Evolutionary conservation across 257 asterid species (phyloP), one percentile per base, ranked within the genome.

Genomic region (Parsonsia alboflavescens): DNA sequence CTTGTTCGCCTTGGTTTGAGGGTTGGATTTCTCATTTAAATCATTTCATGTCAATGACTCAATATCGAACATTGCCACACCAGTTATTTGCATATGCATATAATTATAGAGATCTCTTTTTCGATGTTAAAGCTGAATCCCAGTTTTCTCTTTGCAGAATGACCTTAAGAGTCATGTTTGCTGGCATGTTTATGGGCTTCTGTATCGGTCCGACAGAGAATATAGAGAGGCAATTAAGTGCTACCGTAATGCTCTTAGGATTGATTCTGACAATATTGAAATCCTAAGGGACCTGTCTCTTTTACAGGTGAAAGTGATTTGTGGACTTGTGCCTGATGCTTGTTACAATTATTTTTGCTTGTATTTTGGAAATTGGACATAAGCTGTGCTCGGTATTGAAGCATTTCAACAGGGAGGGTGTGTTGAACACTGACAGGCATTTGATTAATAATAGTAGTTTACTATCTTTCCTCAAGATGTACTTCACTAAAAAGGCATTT

Each of bases 101-200:
- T 57, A 8, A 49, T 1, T 57, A n/a, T 13, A 22, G 30, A 22
- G 12, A 39, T 65, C 36, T 57, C 63, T 10, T 54, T 64, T 19
- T 17, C 70, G 19, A 65, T 39, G 50, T 13, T 48, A 79, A 74
- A 58, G 73, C 74, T 76, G 71, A 66, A 73, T 81, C 68, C 73
- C 76, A 52, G 71, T 77, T 78, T 33, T 79, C 63, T 59, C 68
- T 84, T 76, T 88, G 91, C 96, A 95, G 99, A 95, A 95, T 92
- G 97, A 95, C 83, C 93, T 95, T 46, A 95, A 95, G 88, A 95
- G 99, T 82, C 99, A 95, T 84, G 96, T 95, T 71, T 95, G 99
- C 85, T 95, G 99, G 99, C 99, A 95, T 79, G 99, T 95, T 52
- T 95, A 89, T 81, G 99, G 99, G 72, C 99, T 95, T 77, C 82